Conservation (phyloP, 495 filamentous ascomycete genomes). For the Neurospora sp. region DNA sequence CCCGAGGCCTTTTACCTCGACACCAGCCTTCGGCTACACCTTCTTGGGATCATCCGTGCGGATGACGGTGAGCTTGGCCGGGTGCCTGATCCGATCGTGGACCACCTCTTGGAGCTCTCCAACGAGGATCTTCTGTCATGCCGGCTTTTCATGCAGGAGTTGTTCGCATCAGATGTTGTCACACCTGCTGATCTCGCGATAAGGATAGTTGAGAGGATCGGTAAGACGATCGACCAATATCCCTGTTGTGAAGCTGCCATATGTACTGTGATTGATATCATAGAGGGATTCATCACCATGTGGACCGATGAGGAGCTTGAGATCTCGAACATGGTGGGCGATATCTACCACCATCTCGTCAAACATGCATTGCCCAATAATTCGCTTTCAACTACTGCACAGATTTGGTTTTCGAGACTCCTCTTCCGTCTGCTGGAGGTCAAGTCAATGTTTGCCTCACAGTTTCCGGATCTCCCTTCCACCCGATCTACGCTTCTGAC, state of each 20-base stretch:
- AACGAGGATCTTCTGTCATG: constrained; percentile 51
- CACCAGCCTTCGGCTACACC: constrained; percentile 27
- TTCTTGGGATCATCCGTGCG: constrained; percentile 29
- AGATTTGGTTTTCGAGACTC: constrained; percentile 54
- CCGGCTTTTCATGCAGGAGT: constrained; percentile 40
- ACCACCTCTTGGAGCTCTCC: constrained; percentile 48
- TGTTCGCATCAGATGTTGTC: constrained; percentile 36
- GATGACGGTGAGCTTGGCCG: constrained; percentile 26
- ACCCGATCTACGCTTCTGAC: constrained; percentile 65
- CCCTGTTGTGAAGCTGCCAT: constrained; percentile 70
- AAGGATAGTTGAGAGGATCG: constrained; percentile 35
- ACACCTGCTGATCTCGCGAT: constrained; percentile 30
- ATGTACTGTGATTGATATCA: constrained; percentile 56
- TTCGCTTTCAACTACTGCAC: constrained; percentile 56
- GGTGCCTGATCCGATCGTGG: constrained; percentile 37
- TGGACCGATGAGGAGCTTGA: constrained; percentile 50
- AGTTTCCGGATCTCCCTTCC: constrained; percentile 45
- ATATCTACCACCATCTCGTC: constrained; percentile 75
- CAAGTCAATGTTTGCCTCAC: constrained; percentile 51
- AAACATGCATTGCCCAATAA: constrained; percentile 50
- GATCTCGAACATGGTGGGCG: constrained; percentile 52
- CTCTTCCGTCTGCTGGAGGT: constrained; percentile 57
- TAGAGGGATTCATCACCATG: constrained; percentile 52
- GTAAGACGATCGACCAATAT: constrained; percentile 54
- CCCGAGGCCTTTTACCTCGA: constrained; percentile 39